phyloP scores from a whole-genome alignment of 345 rosid species.

The Linum lewisii region DNA sequence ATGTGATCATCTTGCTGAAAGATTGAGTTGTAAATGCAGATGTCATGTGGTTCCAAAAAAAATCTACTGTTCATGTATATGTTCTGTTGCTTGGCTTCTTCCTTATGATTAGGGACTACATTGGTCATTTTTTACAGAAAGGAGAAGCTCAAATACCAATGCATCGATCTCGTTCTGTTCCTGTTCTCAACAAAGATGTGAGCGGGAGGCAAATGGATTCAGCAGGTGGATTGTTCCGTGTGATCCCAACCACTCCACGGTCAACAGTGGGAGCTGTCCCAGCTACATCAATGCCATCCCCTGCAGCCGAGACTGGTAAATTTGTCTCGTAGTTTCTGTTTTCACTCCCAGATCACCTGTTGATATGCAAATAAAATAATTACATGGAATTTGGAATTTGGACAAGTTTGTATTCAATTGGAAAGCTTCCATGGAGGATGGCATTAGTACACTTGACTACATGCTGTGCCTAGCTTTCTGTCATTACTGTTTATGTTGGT shows the following conservation, averaged over 20 bases:
- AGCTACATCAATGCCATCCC: conserved; percentile 23
- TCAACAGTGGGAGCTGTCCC: conserved; percentile 19
- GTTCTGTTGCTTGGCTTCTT: background rate
- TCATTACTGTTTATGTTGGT: conserved; percentile 5
- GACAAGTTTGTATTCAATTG: too few relatives aligned
- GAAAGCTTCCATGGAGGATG: too few relatives aligned
- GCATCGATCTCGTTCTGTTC: conserved; percentile 83
- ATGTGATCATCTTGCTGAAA: too few relatives aligned
- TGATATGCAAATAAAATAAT: background rate
- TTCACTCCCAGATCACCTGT: background rate
- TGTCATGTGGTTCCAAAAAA: too few relatives aligned
- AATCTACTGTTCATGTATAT: too few relatives aligned
- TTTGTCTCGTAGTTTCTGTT: background rate
- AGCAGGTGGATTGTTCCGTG: conserved; percentile 44
- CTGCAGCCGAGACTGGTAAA: conserved; percentile 35
- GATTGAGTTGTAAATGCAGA: too few relatives aligned
- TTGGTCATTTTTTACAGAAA: conserved; percentile 38
- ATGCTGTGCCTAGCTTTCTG: conserved; percentile 8
- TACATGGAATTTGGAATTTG: too few relatives aligned
- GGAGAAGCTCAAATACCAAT: conserved; percentile 41
- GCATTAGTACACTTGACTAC: background rate
- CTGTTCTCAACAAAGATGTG: conserved; percentile 53
- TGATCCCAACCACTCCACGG: conserved; percentile 53
- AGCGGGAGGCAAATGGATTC: conserved; percentile 34
- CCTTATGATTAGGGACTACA: background rate